Base-by-base conservation (phyloP, 345 rosid genomes). In the Populus euphratica region DNA sequence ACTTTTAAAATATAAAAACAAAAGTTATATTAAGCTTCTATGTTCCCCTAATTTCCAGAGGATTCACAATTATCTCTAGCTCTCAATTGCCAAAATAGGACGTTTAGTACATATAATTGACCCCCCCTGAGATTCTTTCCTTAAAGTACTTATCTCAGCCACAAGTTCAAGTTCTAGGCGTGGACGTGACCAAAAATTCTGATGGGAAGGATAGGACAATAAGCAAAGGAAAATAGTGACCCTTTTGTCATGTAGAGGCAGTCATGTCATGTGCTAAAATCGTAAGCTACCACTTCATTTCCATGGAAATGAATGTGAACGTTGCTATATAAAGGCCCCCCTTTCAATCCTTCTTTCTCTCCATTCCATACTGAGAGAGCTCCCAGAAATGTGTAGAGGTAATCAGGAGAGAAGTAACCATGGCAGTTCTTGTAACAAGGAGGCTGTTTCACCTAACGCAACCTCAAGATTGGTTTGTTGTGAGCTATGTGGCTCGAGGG, bases 401-500 rank as follows among this genome's bases (percentile, higher is more conserved):
- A 47, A 72, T n/a, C 79, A 77, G 69, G 79, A 81, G 43, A 80
- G 75, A 77, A 80, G 73, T 61, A 83, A 78, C 78, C 69, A 54
- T 41, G 43, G 36, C 3, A 39, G 73, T 31, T 75, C 56, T 2
- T 70, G 77, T 68, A 25, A 5, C 64, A 76, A 76, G 23, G 81
- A 73, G 14, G 76, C 50, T 64, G 66, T 27, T 54, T 65, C 81
- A 2, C 16, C 77, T 1, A 17, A 61, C 43, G 29, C 29, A 76
- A 21, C 38, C 84, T 70, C 68, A 47, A 75, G 39, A 11, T 70
- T 77, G 23, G 82, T 86, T 35, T 70, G 74, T 21, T 94, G 98
- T 76, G 97, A 87, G 87, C 91, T 94, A 0, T 94, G 98, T 29
- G 86, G 85, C 2, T 66, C 85, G 5, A 79, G 79, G 65, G 97